A percentile compares a stretch with the other conserved stretches of the same genome.
These are phyloP conservation scores for Talaromyces rugulosus DNA, from an alignment of 2,329 filamentous ascomycete species.

Conservation along the genomic window DNA sequence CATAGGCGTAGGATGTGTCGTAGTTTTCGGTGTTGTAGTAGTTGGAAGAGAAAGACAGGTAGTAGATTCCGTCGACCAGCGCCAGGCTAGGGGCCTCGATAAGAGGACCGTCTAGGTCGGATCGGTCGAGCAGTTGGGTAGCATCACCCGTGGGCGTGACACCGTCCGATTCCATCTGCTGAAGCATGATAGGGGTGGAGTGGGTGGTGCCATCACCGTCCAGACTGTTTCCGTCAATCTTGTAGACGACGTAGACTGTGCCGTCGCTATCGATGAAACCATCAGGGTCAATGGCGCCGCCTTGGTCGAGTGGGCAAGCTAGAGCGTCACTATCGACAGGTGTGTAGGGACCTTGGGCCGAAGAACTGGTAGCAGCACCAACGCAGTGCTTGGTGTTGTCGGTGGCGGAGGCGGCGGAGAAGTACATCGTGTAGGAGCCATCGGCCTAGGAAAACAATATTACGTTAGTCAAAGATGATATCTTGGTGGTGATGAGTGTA, in stretches of 20 bases:
- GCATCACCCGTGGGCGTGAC: slow-evolving; percentile 45
- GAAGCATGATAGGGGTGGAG: slow-evolving; percentile 55
- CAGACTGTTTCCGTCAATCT: slow-evolving; percentile 57
- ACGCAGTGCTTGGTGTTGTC: slow-evolving; percentile 49
- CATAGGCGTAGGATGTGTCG: slow-evolving; percentile 54
- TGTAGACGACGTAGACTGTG: slow-evolving; percentile 56
- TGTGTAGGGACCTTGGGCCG: slow-evolving; percentile 47
- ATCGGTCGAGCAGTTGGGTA: slow-evolving; percentile 53
- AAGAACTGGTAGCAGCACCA: slow-evolving; percentile 47
- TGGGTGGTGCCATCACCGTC: slow-evolving; percentile 37
- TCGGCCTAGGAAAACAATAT: slow-evolving; percentile 18
- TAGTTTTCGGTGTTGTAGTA: slow-evolving; percentile 51
- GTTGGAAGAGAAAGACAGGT: slow-evolving; percentile 55
- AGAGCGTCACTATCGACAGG: slow-evolving; percentile 40
- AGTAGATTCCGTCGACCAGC: slow-evolving; percentile 44
- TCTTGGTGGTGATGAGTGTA: background rate
- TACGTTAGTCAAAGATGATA: background rate
- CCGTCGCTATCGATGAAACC: slow-evolving; percentile 51
- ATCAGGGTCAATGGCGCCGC: slow-evolving; percentile 58
- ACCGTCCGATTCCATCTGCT: slow-evolving; percentile 48
- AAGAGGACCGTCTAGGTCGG: slow-evolving; percentile 54
- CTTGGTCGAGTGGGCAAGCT: slow-evolving; percentile 47
- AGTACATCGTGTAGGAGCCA: slow-evolving; percentile 55
- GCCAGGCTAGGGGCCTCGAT: slow-evolving; percentile 55
- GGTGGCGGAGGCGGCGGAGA: slow-evolving; percentile 43